Conservation (phyloP, 305 asterid species). For the Fraxinus albicans region DNA sequence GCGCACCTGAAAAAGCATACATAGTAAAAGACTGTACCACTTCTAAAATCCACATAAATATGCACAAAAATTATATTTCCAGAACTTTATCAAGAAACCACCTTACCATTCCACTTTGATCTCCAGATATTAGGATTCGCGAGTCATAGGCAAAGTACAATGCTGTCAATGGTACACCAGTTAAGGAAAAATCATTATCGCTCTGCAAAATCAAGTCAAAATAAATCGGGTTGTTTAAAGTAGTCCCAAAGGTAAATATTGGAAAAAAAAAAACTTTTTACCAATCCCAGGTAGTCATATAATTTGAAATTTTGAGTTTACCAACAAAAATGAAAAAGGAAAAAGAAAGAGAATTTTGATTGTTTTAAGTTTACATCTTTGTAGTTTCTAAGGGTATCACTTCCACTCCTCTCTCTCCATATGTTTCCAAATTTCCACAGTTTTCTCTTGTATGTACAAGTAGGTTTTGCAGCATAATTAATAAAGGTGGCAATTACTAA, state of each 20-base stretch:
- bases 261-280: neutral
- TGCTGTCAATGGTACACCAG: conserved; percentile 74
- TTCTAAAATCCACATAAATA: neutral
- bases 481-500: neutral
- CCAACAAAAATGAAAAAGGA: conserved; percentile 7
- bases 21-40: conserved; percentile 14
- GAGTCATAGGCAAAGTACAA: conserved; percentile 55
- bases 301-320: neutral
- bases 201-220: conserved; percentile 51
- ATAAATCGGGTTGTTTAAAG: conserved; percentile 6
- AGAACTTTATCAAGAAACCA: conserved; percentile 18
- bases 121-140: conserved; percentile 71
- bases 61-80: neutral
- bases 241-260: neutral
- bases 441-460: neutral
- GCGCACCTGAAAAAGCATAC: conserved; percentile 59
- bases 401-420: neutral
- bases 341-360: neutral
- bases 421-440: neutral
- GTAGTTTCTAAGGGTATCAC: neutral
- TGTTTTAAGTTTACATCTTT: neutral
- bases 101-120: conserved; percentile 80
- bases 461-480: neutral
- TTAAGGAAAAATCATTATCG: conserved; percentile 63
- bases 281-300: neutral